phyloP scores from a whole-genome alignment of 2,329 filamentous ascomycete species.

The Cyphellophora europaea region DNA sequence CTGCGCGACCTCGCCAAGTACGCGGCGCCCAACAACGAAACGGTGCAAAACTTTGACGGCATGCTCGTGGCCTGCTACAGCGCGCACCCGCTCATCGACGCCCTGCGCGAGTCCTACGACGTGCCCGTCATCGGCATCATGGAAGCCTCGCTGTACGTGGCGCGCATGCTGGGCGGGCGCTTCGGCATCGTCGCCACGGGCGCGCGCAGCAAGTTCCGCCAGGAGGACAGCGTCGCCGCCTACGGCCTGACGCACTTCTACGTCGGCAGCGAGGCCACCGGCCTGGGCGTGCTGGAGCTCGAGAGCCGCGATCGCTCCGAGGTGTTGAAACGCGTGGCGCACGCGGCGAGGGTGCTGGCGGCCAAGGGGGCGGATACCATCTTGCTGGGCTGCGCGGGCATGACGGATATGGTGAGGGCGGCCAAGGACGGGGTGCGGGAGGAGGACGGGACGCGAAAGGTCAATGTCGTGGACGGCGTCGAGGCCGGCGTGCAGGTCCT shows the following conservation, averaged over 20 bases:
- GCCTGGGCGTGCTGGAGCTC: slow-evolving; percentile 36
- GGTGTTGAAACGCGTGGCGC: slow-evolving; percentile 30
- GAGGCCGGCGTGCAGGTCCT: slow-evolving; percentile 28
- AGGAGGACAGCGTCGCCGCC: slow-evolving; percentile 29
- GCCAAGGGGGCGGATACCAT: slow-evolving; percentile 33
- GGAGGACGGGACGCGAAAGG: slow-evolving; percentile 24
- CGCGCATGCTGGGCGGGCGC: slow-evolving; percentile 38
- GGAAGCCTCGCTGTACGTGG: slow-evolving; percentile 41
- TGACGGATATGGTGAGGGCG: slow-evolving; percentile 36
- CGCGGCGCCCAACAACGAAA: slow-evolving; percentile 27
- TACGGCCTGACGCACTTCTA: slow-evolving; percentile 35
- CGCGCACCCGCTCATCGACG: slow-evolving; percentile 37
- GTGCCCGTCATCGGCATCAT: slow-evolving; percentile 42
- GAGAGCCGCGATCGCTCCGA: slow-evolving; percentile 28
- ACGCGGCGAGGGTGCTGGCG: slow-evolving; percentile 30
- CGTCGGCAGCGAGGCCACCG: slow-evolving; percentile 32
- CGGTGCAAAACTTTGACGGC: slow-evolving; percentile 32
- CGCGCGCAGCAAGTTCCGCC: slow-evolving; percentile 29
- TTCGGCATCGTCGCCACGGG: slow-evolving; percentile 38
- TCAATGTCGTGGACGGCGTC: slow-evolving; percentile 44
- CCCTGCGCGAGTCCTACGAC: slow-evolving; percentile 36
- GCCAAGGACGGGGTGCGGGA: slow-evolving; percentile 38
- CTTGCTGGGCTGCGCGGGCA: slow-evolving; percentile 39
- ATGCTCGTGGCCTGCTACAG: slow-evolving; percentile 43
- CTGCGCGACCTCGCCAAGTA: slow-evolving; percentile 33